Conservation (phyloP, 163 green algal genomes). For the Trebouxiophyceae sp. region DNA sequence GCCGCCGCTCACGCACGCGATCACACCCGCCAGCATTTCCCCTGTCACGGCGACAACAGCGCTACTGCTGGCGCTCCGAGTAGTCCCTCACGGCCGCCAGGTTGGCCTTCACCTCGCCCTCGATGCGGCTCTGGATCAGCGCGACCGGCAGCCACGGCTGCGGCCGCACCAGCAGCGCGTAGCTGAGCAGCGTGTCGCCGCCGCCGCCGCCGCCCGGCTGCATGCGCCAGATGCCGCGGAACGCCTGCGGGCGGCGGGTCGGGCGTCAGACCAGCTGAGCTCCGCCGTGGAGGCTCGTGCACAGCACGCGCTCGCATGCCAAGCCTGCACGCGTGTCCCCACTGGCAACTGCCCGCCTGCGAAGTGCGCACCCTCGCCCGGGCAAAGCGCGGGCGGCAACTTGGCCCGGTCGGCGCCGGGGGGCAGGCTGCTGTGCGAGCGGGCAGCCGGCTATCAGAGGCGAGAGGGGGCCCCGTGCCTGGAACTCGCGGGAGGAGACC, state of each 20-base stretch:
- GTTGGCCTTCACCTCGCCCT: slow-evolving; percentile 60
- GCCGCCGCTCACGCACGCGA: too few species aligned
- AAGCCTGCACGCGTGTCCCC: background rate
- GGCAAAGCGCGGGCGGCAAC: too few species aligned
- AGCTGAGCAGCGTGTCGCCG: slow-evolving; percentile 42
- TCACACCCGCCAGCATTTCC: too few species aligned
- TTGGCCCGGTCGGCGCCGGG: too few species aligned
- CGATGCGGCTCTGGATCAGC: slow-evolving; percentile 62
- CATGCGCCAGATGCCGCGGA: slow-evolving; percentile 71
- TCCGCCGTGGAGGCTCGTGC: background rate
- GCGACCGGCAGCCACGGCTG: slow-evolving; percentile 69
- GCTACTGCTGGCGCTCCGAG: too few species aligned
- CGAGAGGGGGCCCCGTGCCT: background rate
- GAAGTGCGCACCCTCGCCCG: too few species aligned
- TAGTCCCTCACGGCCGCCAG: slow-evolving; percentile 45
- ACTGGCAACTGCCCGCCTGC: background rate
- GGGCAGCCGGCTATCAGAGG: background rate
- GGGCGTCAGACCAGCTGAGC: background rate
- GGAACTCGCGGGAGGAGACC: slow-evolving; percentile 10
- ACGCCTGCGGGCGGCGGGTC: slow-evolving; percentile 34
- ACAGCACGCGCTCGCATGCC: background rate
- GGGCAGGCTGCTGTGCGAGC: background rate
- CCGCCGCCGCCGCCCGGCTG: slow-evolving; percentile 12
- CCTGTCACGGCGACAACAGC: too few species aligned
- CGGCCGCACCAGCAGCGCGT: slow-evolving; percentile 68